Percentiles rank a stretch among this genome's conserved stretches.
Conservation (phyloP, 2,329 filamentous ascomycete genomes). For the Aspergillus sojae region DNA sequence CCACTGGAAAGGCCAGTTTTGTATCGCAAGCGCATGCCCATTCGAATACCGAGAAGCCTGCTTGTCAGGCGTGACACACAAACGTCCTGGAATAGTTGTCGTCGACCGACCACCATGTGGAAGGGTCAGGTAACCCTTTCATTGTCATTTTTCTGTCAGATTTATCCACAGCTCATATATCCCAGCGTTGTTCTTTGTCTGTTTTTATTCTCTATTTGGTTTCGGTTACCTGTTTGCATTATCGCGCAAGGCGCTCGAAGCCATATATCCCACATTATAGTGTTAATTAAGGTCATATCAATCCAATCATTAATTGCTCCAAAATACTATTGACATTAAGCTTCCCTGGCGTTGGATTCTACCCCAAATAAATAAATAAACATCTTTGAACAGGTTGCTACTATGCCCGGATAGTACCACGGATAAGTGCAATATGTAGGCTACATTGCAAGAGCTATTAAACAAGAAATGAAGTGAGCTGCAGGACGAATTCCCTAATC, state of each 20-base stretch:
- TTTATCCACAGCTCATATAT: not conserved
- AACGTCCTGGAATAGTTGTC: not conserved
- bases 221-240: not conserved
- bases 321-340: not conserved
- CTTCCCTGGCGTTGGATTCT: too few relatives aligned
- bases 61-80: not conserved
- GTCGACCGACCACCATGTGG: not conserved
- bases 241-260: not conserved
- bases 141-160: not conserved
- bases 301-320: not conserved
- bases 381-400: not conserved
- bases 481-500: too few relatives aligned
- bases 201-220: not conserved
- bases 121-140: not conserved
- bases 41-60: not conserved
- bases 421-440: not conserved
- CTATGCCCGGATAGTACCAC: not conserved
- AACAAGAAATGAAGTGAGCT: too few relatives aligned
- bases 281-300: not conserved
- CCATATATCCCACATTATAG: not conserved
- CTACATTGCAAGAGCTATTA: too few relatives aligned
- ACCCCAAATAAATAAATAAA: too few relatives aligned
- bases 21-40: conserved; percentile 29
- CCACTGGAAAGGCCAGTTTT: conserved; percentile 30
- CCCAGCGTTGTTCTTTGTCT: not conserved